Evolutionary conservation across 495 filamentous ascomycete species (phyloP), one percentile per base, ranked within the genome.

Genomic region (Hypoxylon cercidicola): DNA sequence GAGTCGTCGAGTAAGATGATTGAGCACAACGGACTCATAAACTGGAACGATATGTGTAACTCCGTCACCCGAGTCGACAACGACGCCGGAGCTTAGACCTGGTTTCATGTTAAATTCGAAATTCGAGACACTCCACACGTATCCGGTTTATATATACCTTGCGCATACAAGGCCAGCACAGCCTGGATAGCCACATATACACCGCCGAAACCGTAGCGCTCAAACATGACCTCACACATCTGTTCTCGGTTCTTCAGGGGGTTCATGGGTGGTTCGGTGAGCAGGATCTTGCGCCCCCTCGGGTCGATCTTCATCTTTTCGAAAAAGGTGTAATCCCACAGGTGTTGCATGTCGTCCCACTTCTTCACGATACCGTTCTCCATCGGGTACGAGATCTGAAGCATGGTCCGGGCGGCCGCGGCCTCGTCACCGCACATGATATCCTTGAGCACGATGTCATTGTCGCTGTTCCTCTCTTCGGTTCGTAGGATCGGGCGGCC

Each of bases 371-470:
- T 97, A 71, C 95, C 95, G 78, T 98, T 98, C 75, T 98, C 96
- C 95, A 99, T 99, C 70, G 95, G 95, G 77, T 98, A 98, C 74
- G 87, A 93, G 70, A 99, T 95, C 73, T 99, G 96, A 51, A 99
- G 86, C 92, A 97, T 96, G 56, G 91, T 94, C 66, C 95, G 87
- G 63, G 94, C 95, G 23, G 92, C 93, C 10, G 95, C 93, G 23
- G 95, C 95, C 80, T 99, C 95, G 81, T 99, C 96, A 68, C 95
- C 95, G 82, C 93, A 97, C 95, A 99, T 99, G 72, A 99, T 97
- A 83, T 99, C 95, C 84, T 97, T 97, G 74, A 99, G 91, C 7
- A 76, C 70, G 62, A 93, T 72, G 64, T 84, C 78, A 67, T 74
- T 79, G 72, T 82, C 81, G 63, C 65, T 71, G 68, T 79, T 79